A percentile compares a stretch with the other conserved stretches of the same genome.
phyloP scores from a whole-genome alignment of 768 basidiomycete species.

The Tricholoma matsutake region DNA sequence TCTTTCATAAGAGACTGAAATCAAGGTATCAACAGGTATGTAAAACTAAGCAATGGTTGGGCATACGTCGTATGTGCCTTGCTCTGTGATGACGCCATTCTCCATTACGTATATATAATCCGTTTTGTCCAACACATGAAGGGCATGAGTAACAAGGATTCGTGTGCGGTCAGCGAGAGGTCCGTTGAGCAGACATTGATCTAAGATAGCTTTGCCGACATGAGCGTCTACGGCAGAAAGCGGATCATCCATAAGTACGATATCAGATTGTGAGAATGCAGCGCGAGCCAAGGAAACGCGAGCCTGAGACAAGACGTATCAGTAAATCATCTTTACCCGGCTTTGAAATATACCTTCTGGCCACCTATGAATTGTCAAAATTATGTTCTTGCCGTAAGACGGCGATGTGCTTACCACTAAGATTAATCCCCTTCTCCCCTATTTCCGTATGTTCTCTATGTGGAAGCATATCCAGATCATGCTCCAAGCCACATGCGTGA shows the following conservation, averaged over 20 bases:
- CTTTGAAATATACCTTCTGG: slow-evolving; percentile 29
- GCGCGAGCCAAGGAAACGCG: slow-evolving; percentile 77
- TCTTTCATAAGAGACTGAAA: slow-evolving; percentile 43
- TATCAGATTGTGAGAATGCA: slow-evolving; percentile 68
- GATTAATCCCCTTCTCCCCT: slow-evolving; percentile 74
- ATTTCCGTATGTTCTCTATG: slow-evolving; percentile 69
- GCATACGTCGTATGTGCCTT: slow-evolving; percentile 55
- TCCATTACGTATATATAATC: slow-evolving; percentile 68
- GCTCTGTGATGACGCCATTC: slow-evolving; percentile 53
- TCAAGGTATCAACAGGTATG: background rate
- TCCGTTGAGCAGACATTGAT: slow-evolving; percentile 55
- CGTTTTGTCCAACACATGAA: slow-evolving; percentile 55
- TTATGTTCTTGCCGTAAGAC: background rate
- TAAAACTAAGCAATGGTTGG: slow-evolving; percentile 1
- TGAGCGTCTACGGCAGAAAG: slow-evolving; percentile 77
- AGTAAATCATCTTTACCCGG: slow-evolving; percentile 32
- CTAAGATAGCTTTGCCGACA: slow-evolving; percentile 64
- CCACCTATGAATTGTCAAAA: slow-evolving; percentile 23
- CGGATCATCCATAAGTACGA: slow-evolving; percentile 81
- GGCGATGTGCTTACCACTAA: slow-evolving; percentile 43
- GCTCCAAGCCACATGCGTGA: slow-evolving; percentile 63
- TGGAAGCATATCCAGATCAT: slow-evolving; percentile 70
- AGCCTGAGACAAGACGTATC: slow-evolving; percentile 31
- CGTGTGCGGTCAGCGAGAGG: slow-evolving; percentile 54
- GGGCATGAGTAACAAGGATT: slow-evolving; percentile 58